Percentiles rank a stretch among this genome's conserved stretches.
phyloP scores from a whole-genome alignment of 2,329 filamentous ascomycete genomes.

The Amesomyces nigricolor region DNA sequence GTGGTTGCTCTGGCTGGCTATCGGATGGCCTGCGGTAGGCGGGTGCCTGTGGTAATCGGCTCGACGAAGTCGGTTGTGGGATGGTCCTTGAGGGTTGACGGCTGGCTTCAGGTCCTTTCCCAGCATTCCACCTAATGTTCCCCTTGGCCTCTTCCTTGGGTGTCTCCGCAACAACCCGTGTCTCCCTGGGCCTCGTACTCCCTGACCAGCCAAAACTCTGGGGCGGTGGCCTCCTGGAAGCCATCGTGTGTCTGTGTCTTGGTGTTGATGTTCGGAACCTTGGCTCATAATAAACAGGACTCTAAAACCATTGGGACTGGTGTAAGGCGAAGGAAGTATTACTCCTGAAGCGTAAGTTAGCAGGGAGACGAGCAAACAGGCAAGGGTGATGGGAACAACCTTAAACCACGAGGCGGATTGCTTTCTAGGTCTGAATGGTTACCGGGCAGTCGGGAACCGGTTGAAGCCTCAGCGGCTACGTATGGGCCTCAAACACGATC shows the following conservation, averaged over 20 bases:
- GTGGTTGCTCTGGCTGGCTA: conserved; percentile 30
- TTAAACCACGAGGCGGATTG: background rate
- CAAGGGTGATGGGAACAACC: conserved; percentile 8
- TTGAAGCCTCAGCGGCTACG: conserved; percentile 9
- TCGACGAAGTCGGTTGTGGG: conserved; percentile 28
- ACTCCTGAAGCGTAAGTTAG: background rate
- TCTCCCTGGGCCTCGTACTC: conserved; percentile 13
- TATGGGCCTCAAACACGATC: conserved; percentile 10
- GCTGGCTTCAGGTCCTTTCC: conserved; percentile 11
- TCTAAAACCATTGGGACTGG: conserved; percentile 11
- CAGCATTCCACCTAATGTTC: conserved; percentile 13
- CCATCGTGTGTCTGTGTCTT: conserved; percentile 24
- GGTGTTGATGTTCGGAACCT: conserved; percentile 9
- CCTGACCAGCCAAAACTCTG: conserved; percentile 21
- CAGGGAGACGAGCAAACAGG: background rate
- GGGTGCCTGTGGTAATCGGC: conserved; percentile 35
- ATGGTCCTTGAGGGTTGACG: conserved; percentile 19
- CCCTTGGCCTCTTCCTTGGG: conserved; percentile 9
- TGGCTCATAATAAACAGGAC: conserved; percentile 22
- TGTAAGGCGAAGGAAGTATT: background rate
- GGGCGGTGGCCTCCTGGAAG: conserved; percentile 23
- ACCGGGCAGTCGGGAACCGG: conserved; percentile 6
- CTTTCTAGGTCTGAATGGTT: conserved; percentile 11
- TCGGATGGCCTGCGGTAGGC: conserved; percentile 29
- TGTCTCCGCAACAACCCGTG: conserved; percentile 9